phyloP scores from a whole-genome alignment of 2,329 filamentous ascomycete species.

The Fusarium sp. region DNA sequence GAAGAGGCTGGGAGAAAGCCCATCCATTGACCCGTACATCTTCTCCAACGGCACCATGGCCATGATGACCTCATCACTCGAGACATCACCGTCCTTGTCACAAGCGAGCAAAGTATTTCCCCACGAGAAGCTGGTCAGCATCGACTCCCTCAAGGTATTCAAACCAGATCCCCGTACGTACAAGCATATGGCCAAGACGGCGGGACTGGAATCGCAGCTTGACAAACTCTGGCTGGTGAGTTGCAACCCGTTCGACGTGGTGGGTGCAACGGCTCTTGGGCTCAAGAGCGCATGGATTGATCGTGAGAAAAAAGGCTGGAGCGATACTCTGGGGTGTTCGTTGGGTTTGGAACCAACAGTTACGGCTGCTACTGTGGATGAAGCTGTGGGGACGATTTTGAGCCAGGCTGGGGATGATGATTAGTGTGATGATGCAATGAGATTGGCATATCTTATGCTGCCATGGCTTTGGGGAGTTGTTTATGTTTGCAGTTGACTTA shows the following conservation, averaged over 20 bases:
- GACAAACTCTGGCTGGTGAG: slow-evolving; percentile 76
- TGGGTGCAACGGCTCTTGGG: slow-evolving; percentile 72
- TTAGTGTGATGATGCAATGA: slow-evolving; percentile 12
- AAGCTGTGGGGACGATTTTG: slow-evolving; percentile 62
- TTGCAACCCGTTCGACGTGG: slow-evolving; percentile 80
- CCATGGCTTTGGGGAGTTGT: neutral
- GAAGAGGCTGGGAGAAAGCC: slow-evolving; percentile 57
- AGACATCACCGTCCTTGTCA: slow-evolving; percentile 59
- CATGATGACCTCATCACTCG: slow-evolving; percentile 74
- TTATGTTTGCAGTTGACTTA: neutral
- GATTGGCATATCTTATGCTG: neutral
- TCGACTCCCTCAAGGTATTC: slow-evolving; percentile 71
- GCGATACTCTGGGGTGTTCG: slow-evolving; percentile 69
- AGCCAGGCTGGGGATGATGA: slow-evolving; percentile 4
- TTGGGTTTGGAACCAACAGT: slow-evolving; percentile 63
- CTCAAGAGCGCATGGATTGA: slow-evolving; percentile 78
- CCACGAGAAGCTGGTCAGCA: slow-evolving; percentile 65
- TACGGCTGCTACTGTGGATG: slow-evolving; percentile 67
- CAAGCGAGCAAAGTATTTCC: slow-evolving; percentile 52
- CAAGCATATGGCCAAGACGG: slow-evolving; percentile 65
- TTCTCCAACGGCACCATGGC: slow-evolving; percentile 77
- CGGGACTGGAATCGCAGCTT: slow-evolving; percentile 61
- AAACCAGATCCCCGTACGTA: slow-evolving; percentile 77
- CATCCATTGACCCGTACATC: slow-evolving; percentile 66
- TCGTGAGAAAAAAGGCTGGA: slow-evolving; percentile 72